Base-by-base conservation (phyloP, 1,139 yeast species). In the Keqinozyma sinolaborantium region DNA sequence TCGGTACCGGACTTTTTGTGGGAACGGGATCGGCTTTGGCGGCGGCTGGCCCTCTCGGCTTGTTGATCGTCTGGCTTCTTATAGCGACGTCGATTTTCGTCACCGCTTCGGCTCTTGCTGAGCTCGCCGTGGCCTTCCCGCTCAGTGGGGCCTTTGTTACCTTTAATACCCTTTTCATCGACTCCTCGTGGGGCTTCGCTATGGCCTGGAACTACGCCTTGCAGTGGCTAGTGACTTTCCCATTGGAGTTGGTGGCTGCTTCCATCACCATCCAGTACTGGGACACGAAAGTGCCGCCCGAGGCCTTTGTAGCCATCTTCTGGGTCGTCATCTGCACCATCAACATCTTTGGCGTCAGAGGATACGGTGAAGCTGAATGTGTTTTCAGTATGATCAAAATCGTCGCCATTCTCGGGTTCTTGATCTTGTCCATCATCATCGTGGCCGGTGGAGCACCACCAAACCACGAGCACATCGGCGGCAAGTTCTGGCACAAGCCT, bases 161-260 rank as follows among this genome's bases (percentile, higher is more conserved):
- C 8, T 63, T 58, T 41, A 60, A 58, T 37, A 58, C 67, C 7
- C 45, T 62, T 26, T 63, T 64, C 34, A 44, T 63, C 25, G 65
- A 61, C 40, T 54, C 60, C 13, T 57, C 65, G 4, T 53, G 60
- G 47, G 65, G 66, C 29, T 64, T 63, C 42, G 64, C 69, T 25
- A 59, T 64, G 55, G 67, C 67, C 12, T 63, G 69, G 67, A 62
- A 62, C 43, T 64, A 64, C 45, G 67, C 66, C 23, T 39, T 64
- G 34, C 67, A 61, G 44, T 64, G 69, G 67, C 43, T 63, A 26
- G 60, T 63, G 10, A 58, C 63, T 5, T 44, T 62, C 32, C 69
- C 70, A 1, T 50, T 64, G 35, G 68, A 63, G 43, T 49, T 64
- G 38, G 66, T 63, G 18, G 64, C 70, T 16, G 69, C 68, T 5